Evolutionary conservation across 1,284 basidiomycete genomes (phyloP), one percentile per base, ranked within the genome.

Genomic region (Kwoniella shivajii): DNA sequence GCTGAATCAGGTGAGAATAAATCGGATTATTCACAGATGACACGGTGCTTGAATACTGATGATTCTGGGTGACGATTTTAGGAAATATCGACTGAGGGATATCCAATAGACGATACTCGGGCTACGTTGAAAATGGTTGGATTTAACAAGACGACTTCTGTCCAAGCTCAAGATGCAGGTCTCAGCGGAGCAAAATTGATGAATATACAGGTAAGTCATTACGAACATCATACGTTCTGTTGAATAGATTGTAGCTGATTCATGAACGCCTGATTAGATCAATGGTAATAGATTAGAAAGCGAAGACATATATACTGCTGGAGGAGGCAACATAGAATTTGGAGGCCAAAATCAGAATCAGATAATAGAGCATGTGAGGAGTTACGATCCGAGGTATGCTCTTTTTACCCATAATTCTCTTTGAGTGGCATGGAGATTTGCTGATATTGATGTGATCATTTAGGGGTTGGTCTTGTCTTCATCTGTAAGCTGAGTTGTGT

Each of bases 11-110:
- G 72, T 72, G 47, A 56, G 71, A 55, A 22, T 36, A 7, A 7
- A 27, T 18, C 0, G n/a, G n/a, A n/a, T n/a, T 0, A 0, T 1
- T 33, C 45, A 20, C 45, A 18, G 16, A 14, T n/a, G 29, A n/a
- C 20, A 37, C 36, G 36, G 22, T 34, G 7, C n/a, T 30, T 46
- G 29, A 43, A 16, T 39, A n/a, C 41, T 43, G 24, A 43, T 29
- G 11, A 2, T 26, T 18, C 2, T 22, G 27, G 39, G 18, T 31
- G 18, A 52, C 20, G 18, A 24, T 18, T 13, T 64, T 86, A 91
- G 76, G 89, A 91, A 75, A 90, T 91, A 44, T 88, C 84, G 63
- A 91, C 89, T 0, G 69, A 81, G 4, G 88, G 87, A 13, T 88
- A 89, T 62, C 89, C 89, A 0, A 84, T 81, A 0, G 84, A 79